Conservation (phyloP, 805 yeast genomes). For the Yamadazyma insecticola region DNA sequence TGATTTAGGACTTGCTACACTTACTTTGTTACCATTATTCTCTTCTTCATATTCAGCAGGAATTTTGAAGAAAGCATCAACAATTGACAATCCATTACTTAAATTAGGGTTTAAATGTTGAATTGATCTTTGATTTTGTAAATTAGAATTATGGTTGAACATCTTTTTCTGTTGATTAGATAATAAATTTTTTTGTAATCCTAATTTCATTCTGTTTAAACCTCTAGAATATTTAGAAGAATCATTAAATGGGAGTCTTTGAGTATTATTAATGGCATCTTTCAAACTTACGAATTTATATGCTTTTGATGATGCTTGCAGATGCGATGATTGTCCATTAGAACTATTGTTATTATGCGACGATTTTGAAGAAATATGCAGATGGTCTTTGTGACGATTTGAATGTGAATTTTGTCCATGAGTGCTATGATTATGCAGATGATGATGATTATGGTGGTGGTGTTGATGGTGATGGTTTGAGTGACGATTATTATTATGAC, state of each 20-base stretch:
- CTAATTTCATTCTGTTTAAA: slow-evolving; percentile 29
- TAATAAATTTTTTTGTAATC: slow-evolving; percentile 11
- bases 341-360: neutral
- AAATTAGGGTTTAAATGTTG: slow-evolving; percentile 1
- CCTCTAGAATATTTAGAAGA: slow-evolving; percentile 28
- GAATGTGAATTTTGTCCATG: too few relatives aligned
- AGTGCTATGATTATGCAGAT: slow-evolving; percentile 1
- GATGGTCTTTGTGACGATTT: neutral
- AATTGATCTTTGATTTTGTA: too few relatives aligned
- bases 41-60: slow-evolving; percentile 4
- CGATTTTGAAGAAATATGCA: too few relatives aligned
- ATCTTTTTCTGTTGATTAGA: slow-evolving; percentile 4
- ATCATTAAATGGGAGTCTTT: slow-evolving; percentile 13
- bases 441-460: slow-evolving; percentile 5
- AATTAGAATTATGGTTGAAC: too few relatives aligned
- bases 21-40: neutral
- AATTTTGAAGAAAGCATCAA: slow-evolving; percentile 18
- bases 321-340: neutral
- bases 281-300: slow-evolving; percentile 32
- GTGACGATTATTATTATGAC: slow-evolving; percentile 4
- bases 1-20: too few relatives aligned
- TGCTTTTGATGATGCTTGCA: neutral
- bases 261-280: slow-evolving; percentile 20
- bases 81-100: slow-evolving; percentile 7
- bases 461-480: slow-evolving; percentile 10